Evolutionary conservation across 768 basidiomycete genomes (phyloP), one percentile per base, ranked within the genome.

Genomic region (Collybia sp.): DNA sequence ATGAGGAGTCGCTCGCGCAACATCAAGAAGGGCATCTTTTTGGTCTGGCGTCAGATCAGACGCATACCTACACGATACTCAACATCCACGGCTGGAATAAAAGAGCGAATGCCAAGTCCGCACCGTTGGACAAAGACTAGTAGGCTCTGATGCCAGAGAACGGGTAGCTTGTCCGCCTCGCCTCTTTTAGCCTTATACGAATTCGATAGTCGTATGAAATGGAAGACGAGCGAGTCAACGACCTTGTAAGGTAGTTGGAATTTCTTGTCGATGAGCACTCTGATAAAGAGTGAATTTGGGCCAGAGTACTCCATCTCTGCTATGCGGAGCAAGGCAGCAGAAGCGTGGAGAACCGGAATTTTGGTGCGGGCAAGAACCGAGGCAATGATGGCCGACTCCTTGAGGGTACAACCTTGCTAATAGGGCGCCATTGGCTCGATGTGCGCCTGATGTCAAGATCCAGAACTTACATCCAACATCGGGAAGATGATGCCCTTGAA

Each of bases 401-500:
- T 93, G 18, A 99, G 70, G 1, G 92, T 86, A 60, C 93, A 97
- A 12, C 91, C 89, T 65, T 70, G 62, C 70, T 75, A 48, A 12
- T 12, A 37, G 33, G 48, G 30, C 12, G n/a, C 37, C 40, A n/a
- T 42, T 44, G 43, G 17, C 47, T 16, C 30, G 31, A 3, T 5
- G 16, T 19, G 20, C 1, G 30, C 16, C 34, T 39, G 30, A 11
- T 33, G 25, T 12, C 36, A 37, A 37, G 18, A 44, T 5, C 31
- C 13, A 25, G 43, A 11, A 59, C 85, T 53, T 57, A 93, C 94
- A 60, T 95, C 92, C 49, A 96, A 77, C 63, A 99, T 73, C 0
- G 96, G 96, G 64, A 99, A 97, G 32, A 99, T 75, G 47, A 99
- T 84, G 3, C 95, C 96, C 63, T 99, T 98, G 76, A 98, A 98